Percentiles rank a stretch among this genome's conserved stretches.
Evolutionary conservation across 2,329 filamentous ascomycete species (phyloP).

Genomic region (Penicillium sumatraense): DNA sequence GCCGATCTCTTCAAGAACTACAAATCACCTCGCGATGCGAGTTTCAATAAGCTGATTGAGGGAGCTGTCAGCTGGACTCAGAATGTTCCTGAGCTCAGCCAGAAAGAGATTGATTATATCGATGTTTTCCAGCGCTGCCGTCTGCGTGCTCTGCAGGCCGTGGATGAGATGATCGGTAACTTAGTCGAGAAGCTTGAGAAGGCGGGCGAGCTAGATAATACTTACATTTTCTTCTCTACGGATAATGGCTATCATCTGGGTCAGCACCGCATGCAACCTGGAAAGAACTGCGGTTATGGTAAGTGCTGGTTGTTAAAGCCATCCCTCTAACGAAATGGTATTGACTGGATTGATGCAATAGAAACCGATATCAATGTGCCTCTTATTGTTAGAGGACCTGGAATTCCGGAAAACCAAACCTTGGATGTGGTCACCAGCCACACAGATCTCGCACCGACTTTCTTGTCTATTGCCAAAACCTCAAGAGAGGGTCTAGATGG

Average conservation of each 20-base stretch:
- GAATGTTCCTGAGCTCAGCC: conserved; percentile 48
- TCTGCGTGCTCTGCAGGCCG: conserved; percentile 55
- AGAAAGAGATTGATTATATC: conserved; percentile 53
- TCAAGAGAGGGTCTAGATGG: conserved; percentile 60
- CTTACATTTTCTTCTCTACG: conserved; percentile 63
- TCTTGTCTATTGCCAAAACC: conserved; percentile 51
- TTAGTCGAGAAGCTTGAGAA: conserved; percentile 48
- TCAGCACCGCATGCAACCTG: conserved; percentile 61
- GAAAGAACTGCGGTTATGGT: conserved; percentile 62
- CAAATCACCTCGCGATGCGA: conserved; percentile 62
- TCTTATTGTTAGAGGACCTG: conserved; percentile 62
- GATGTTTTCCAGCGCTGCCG: conserved; percentile 57
- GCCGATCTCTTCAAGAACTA: conserved; percentile 62
- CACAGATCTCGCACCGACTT: conserved; percentile 66
- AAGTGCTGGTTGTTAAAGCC: conserved; percentile 27
- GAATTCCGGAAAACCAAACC: conserved; percentile 49
- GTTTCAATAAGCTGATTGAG: conserved; percentile 64
- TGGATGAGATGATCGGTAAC: conserved; percentile 58
- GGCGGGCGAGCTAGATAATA: conserved; percentile 51
- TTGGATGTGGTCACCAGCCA: conserved; percentile 61
- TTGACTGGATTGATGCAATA: conserved; percentile 6
- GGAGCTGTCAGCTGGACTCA: conserved; percentile 51
- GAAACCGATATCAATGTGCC: conserved; percentile 60
- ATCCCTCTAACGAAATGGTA: not conserved
- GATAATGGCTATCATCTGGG: conserved; percentile 65